Conservation (phyloP, 2,329 filamentous ascomycete genomes). For the Xylariales sp. region DNA sequence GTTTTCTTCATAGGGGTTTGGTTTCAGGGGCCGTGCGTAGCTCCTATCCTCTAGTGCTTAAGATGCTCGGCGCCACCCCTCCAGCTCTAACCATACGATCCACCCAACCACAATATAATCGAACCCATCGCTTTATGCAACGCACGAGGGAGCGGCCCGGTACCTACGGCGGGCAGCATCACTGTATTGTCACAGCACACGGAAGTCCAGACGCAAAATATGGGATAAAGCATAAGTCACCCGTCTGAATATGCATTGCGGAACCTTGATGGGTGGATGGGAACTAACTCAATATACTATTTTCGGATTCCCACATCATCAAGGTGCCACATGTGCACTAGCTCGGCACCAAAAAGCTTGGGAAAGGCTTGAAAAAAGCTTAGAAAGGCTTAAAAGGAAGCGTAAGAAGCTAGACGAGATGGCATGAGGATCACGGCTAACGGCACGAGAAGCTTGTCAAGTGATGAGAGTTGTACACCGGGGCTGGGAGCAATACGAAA, state of each 20-base stretch:
- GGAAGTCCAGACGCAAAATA: background rate
- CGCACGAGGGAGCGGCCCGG: background rate
- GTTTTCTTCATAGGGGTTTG: slow-evolving; percentile 73
- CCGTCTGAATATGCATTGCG: slow-evolving; percentile 5
- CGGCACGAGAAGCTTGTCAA: slow-evolving; percentile 14
- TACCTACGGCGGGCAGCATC: background rate
- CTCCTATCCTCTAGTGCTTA: no score
- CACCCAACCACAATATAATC: slow-evolving; percentile 1
- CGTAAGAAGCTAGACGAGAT: background rate
- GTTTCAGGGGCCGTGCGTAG: slow-evolving; percentile 44
- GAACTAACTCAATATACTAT: background rate
- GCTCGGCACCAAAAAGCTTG: background rate
- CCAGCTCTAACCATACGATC: background rate
- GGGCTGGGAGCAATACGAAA: background rate
- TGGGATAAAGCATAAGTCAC: slow-evolving; percentile 3
- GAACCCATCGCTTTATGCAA: background rate
- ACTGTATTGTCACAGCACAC: background rate
- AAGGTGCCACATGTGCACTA: background rate
- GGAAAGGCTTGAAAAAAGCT: background rate
- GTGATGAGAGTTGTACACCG: background rate
- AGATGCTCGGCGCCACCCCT: background rate
- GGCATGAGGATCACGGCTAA: background rate
- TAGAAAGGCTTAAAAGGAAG: background rate
- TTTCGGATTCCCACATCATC: slow-evolving; percentile 7
- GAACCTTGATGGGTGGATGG: slow-evolving; percentile 20